A percentile compares a stretch with the other conserved stretches of the same genome.
Conservation (phyloP, 208 protist species). For the Trypanosoma scelopori region DNA sequence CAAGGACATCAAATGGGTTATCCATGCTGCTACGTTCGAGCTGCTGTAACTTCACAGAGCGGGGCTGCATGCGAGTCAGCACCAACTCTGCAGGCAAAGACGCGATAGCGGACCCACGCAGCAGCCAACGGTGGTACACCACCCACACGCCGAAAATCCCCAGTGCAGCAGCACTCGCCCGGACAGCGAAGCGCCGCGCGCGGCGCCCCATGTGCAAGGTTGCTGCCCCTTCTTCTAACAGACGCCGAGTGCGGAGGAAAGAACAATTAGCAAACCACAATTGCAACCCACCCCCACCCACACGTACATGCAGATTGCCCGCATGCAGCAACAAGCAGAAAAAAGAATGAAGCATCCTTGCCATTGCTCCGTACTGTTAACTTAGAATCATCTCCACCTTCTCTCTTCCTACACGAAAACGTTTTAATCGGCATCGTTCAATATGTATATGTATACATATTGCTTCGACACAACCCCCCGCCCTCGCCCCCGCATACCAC, state of each 20-base stretch:
- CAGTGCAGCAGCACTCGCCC: constrained; percentile 25
- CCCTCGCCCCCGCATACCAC: not conserved
- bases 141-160: constrained; percentile 12
- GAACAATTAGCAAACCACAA: not conserved
- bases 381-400: not conserved
- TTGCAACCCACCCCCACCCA: not conserved
- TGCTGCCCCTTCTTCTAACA: not conserved
- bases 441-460: no score
- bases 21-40: constrained; percentile 26
- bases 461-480: not conserved
- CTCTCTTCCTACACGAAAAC: not conserved
- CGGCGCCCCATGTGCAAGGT: constrained; percentile 35
- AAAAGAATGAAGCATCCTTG: no score
- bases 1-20: constrained; percentile 64
- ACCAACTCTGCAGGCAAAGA: not conserved
- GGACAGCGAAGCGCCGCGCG: constrained; percentile 39
- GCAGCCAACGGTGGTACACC: constrained; percentile 52
- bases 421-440: not conserved
- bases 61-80: constrained; percentile 7
- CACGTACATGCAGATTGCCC: not conserved
- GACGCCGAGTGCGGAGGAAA: not conserved
- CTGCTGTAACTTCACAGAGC: constrained; percentile 21
- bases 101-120: constrained; percentile 33
- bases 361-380: not conserved
- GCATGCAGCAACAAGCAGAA: no score